Conservation (phyloP, 164 flowering plant species). For the Vitis vinifera region ASM3070453v1 NC_081821.1:4933001-4933500, state of each 20-base stretch:
- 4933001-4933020: too few species aligned
- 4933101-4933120: too few species aligned
- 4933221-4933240: slow-evolving; percentile 54
- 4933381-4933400: slow-evolving; percentile 50
- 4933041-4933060: too few species aligned
- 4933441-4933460: slow-evolving; percentile 57
- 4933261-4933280: slow-evolving; percentile 49
- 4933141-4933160: slow-evolving; percentile 29
- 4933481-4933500: slow-evolving; percentile 48
- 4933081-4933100: too few species aligned
- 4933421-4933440: slow-evolving; percentile 61
- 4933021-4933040: too few species aligned
- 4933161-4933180: slow-evolving; percentile 3
- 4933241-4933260: slow-evolving; percentile 47
- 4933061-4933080: too few species aligned
- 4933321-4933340: slow-evolving; percentile 46
- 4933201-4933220: slow-evolving; percentile 36
- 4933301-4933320: slow-evolving; percentile 59
- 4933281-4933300: slow-evolving; percentile 51
- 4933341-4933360: slow-evolving; percentile 60
- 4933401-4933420: slow-evolving; percentile 54
- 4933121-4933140: slow-evolving; percentile 20
- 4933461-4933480: slow-evolving; percentile 52
- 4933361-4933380: slow-evolving; percentile 56
- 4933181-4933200: slow-evolving; percentile 13